Evolutionary conservation across 495 filamentous ascomycete species (phyloP).

Genomic region (Tuber microsphaerosporum): DNA sequence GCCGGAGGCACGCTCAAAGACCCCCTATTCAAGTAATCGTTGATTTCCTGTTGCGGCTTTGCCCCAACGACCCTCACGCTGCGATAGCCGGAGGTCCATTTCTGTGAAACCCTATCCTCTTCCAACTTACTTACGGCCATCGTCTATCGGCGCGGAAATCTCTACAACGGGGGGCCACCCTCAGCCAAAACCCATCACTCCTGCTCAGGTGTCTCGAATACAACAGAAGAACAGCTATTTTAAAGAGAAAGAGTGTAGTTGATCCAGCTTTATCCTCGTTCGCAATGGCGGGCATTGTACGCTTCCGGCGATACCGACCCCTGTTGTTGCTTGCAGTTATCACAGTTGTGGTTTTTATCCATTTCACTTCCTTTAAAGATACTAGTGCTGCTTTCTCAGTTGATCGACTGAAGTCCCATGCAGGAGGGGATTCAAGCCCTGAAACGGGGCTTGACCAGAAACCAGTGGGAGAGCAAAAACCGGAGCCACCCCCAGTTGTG

Average conservation of each 20-base stretch:
- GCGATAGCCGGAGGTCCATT: not conserved
- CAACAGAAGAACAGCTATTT: not conserved
- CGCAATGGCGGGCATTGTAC: constrained; percentile 32
- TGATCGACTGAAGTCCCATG: constrained; percentile 18
- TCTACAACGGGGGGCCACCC: constrained; percentile 1
- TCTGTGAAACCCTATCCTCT: not conserved
- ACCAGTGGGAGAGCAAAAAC: constrained; percentile 20
- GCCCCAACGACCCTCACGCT: not conserved
- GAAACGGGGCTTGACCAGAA: constrained; percentile 12
- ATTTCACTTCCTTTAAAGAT: constrained; percentile 33
- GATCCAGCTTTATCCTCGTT: not conserved
- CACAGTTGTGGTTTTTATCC: constrained; percentile 26
- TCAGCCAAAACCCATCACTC: not conserved
- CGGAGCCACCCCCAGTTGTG: constrained; percentile 18
- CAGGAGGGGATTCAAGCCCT: constrained; percentile 10
- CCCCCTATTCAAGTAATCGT: not conserved
- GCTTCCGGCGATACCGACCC: constrained; percentile 33
- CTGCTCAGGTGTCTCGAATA: not conserved
- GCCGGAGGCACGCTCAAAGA: not conserved
- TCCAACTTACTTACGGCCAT: not conserved
- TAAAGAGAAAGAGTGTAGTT: not conserved
- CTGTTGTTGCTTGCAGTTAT: constrained; percentile 30
- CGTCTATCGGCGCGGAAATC: not conserved
- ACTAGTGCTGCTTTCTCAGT: constrained; percentile 24
- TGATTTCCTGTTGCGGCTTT: not conserved